Conservation (phyloP, 2,329 filamentous ascomycete genomes). For the Escovopsis sp. region DNA sequence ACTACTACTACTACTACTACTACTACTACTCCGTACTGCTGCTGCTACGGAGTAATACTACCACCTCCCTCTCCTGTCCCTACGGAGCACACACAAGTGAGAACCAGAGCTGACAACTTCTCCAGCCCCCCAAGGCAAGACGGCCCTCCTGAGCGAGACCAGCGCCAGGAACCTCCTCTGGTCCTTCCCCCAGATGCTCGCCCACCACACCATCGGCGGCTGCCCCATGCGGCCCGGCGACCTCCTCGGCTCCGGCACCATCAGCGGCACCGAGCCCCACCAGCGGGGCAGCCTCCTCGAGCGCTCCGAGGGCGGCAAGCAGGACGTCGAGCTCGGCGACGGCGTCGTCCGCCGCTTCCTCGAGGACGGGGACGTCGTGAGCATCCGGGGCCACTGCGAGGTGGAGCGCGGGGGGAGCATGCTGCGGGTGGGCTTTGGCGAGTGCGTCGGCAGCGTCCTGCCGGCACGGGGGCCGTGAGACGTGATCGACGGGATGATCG, state of each 20-base stretch:
- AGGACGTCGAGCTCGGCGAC: slow-evolving; percentile 40
- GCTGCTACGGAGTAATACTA: too few species aligned
- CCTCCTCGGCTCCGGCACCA: slow-evolving; percentile 63
- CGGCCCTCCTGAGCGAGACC: slow-evolving; percentile 18
- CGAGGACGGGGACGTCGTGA: slow-evolving; percentile 57
- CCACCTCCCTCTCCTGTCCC: too few species aligned
- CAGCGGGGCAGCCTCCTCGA: slow-evolving; percentile 58
- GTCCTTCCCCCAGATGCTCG: slow-evolving; percentile 73
- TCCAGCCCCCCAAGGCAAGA: slow-evolving; percentile 17
- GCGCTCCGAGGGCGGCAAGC: slow-evolving; percentile 55
- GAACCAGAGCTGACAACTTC: too few species aligned
- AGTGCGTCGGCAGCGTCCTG: slow-evolving; percentile 18
- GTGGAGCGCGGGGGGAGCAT: slow-evolving; percentile 31
- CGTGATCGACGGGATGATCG: too few species aligned
- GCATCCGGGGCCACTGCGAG: slow-evolving; percentile 50
- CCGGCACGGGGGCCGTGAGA: not conserved
- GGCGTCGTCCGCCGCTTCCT: slow-evolving; percentile 57
- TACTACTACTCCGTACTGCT: slow-evolving; percentile 1
- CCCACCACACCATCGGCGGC: slow-evolving; percentile 65
- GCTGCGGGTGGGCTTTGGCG: slow-evolving; percentile 59
- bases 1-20: not conserved
- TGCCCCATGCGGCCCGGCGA: slow-evolving; percentile 63
- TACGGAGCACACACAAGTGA: too few species aligned
- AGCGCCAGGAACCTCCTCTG: slow-evolving; percentile 42
- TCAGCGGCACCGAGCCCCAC: slow-evolving; percentile 47